Evolutionary conservation across 768 basidiomycete species (phyloP).

Genomic region (Nidularia sp.): DNA sequence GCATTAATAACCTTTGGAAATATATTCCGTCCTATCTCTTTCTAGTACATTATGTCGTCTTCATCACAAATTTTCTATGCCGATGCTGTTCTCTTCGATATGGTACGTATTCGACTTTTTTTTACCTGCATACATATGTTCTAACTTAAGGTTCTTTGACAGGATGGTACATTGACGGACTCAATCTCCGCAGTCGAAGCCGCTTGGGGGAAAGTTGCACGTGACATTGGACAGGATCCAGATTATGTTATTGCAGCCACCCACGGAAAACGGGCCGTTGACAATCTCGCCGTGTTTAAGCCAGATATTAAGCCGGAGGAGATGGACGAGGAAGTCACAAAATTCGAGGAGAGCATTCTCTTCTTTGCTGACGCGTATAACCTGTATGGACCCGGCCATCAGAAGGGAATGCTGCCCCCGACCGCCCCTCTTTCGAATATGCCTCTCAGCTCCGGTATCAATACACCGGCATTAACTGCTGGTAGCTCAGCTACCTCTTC

Average conservation of each 20-base stretch:
- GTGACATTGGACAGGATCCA: conserved; percentile 65
- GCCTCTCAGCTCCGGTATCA: conserved; percentile 22
- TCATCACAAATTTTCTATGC: conserved; percentile 31
- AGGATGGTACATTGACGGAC: conserved; percentile 73
- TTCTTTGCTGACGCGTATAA: conserved; percentile 60
- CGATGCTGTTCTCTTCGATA: conserved; percentile 65
- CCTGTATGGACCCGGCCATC: conserved; percentile 34
- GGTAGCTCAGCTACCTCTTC: conserved; percentile 16
- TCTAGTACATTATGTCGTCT: not conserved
- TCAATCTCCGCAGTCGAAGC: conserved; percentile 72
- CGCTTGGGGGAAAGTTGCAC: conserved; percentile 70
- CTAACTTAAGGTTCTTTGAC: conserved; percentile 10
- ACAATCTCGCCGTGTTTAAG: conserved; percentile 65
- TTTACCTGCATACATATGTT: conserved; percentile 3
- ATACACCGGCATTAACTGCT: conserved; percentile 39
- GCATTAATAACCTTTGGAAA: too few relatives aligned
- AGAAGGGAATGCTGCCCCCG: conserved; percentile 9
- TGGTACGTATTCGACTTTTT: conserved; percentile 34
- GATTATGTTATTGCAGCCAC: conserved; percentile 67
- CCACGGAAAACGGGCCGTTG: conserved; percentile 73
- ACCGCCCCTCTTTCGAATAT: conserved; percentile 2
- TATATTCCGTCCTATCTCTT: too few relatives aligned
- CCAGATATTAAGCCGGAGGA: conserved; percentile 50
- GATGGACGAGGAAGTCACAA: conserved; percentile 52
- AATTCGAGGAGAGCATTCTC: conserved; percentile 63